phyloP scores from a whole-genome alignment of 1,284 basidiomycete genomes.

The Somion occarium region DNA sequence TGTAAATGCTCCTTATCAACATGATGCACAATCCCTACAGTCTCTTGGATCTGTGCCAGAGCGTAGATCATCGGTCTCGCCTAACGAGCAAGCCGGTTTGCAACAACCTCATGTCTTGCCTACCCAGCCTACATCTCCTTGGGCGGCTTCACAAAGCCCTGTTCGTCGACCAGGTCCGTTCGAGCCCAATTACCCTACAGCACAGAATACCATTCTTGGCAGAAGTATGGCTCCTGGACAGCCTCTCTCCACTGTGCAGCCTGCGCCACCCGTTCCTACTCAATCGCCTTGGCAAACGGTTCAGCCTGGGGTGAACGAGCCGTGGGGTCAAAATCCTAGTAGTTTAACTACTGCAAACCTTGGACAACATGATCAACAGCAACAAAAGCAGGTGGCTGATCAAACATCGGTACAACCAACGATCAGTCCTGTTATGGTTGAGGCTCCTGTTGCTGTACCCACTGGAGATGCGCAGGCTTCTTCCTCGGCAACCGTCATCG shows the following conservation, averaged over 20 bases:
- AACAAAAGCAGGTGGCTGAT: slow-evolving; percentile 19
- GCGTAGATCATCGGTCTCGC: slow-evolving; percentile 17
- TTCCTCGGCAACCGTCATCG: slow-evolving; percentile 6
- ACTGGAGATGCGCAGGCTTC: slow-evolving; percentile 5
- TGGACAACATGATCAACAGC: slow-evolving; percentile 49
- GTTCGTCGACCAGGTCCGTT: slow-evolving; percentile 39
- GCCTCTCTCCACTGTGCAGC: slow-evolving; percentile 18
- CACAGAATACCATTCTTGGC: slow-evolving; percentile 18
- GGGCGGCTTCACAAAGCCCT: slow-evolving; percentile 26
- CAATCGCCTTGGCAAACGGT: slow-evolving; percentile 50
- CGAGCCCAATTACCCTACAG: slow-evolving; percentile 29
- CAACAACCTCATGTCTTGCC: not conserved
- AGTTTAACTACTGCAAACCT: slow-evolving; percentile 53
- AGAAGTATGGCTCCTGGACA: slow-evolving; percentile 20
- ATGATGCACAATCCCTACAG: slow-evolving; percentile 14
- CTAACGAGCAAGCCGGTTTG: slow-evolving; percentile 5
- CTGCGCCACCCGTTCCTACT: slow-evolving; percentile 17
- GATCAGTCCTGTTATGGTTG: slow-evolving; percentile 10
- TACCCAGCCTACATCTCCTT: slow-evolving; percentile 26
- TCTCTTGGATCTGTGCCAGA: slow-evolving; percentile 21
- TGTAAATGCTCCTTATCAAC: slow-evolving; percentile 24
- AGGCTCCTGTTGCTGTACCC: slow-evolving; percentile 12
- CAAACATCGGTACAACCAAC: not conserved
- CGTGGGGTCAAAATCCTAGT: slow-evolving; percentile 43
- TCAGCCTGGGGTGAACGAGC: slow-evolving; percentile 37